These are phyloP conservation scores for Wilcoxina mikolae DNA, from an alignment of 495 filamentous ascomycete species.

Conservation along the genomic window DNA sequence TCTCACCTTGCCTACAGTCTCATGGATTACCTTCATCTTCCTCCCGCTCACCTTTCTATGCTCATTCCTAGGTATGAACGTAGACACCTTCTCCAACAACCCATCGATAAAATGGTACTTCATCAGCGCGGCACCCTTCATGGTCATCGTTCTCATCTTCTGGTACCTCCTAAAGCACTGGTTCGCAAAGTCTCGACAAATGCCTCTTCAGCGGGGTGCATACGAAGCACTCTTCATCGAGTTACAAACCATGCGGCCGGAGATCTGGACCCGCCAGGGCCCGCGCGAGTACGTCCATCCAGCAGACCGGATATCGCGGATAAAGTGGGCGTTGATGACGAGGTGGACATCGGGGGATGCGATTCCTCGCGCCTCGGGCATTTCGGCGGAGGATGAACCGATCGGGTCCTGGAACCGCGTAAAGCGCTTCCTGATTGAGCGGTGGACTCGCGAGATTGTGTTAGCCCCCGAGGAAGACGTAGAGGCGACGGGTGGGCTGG, in stretches of 20 bases:
- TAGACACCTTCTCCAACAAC: constrained; percentile 31
- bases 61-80: constrained; percentile 43
- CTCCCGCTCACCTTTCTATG: constrained; percentile 40
- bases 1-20: constrained; percentile 13
- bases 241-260: constrained; percentile 33
- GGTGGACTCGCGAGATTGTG: constrained; percentile 34
- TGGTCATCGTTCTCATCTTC: constrained; percentile 32
- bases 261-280: constrained; percentile 37
- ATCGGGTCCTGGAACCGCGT: constrained; percentile 31
- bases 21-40: constrained; percentile 42
- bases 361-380: neutral
- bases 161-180: constrained; percentile 41
- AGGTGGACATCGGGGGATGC: constrained; percentile 1
- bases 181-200: constrained; percentile 32
- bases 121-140: constrained; percentile 34
- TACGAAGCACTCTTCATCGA: constrained; percentile 39
- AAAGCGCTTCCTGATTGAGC: constrained; percentile 33
- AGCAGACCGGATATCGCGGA: neutral
- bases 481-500: constrained; percentile 12
- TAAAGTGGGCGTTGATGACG: neutral
- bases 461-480: neutral
- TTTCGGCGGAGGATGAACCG: constrained; percentile 10
- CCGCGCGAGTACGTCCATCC: constrained; percentile 33
- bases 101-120: constrained; percentile 42
- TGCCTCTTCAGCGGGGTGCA: constrained; percentile 37